phyloP scores from a whole-genome alignment of 1,284 basidiomycete genomes.

The Gymnopus androsaceus region DNA sequence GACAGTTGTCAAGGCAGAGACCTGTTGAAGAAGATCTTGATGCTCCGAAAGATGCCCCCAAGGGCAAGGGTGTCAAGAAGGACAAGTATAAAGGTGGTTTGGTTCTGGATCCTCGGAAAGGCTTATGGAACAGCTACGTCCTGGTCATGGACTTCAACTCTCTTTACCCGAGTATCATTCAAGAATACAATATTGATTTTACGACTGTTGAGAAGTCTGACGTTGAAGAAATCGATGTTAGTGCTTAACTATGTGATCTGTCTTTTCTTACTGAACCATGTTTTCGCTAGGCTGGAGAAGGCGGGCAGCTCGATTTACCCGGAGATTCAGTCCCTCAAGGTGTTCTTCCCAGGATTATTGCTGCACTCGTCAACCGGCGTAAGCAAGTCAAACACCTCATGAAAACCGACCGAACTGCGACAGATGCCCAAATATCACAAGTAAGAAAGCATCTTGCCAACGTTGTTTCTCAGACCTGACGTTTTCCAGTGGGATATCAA shows the following conservation, averaged over 20 bases:
- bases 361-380: slow-evolving; percentile 89
- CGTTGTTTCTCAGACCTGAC: background rate
- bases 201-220: slow-evolving; percentile 86
- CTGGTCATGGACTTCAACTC: slow-evolving; percentile 99
- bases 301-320: slow-evolving; percentile 90
- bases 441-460: slow-evolving; percentile 45
- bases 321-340: slow-evolving; percentile 76
- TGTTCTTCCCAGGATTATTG: slow-evolving; percentile 93
- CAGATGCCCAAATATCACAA: slow-evolving; percentile 82
- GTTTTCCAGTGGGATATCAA: slow-evolving; percentile 88
- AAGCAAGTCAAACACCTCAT: slow-evolving; percentile 92
- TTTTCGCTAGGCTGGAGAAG: slow-evolving; percentile 65
- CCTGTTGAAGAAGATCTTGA: slow-evolving; percentile 62
- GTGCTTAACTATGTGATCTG: too few species aligned
- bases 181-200: slow-evolving; percentile 99
- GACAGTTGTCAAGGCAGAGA: slow-evolving; percentile 56
- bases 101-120: slow-evolving; percentile 96
- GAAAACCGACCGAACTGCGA: slow-evolving; percentile 86
- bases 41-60: slow-evolving; percentile 41
- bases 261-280: background rate
- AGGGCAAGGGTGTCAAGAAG: slow-evolving; percentile 69
- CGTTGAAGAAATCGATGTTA: slow-evolving; percentile 56
- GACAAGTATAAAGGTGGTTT: slow-evolving; percentile 99
- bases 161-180: slow-evolving; percentile 98
- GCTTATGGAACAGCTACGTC: slow-evolving; percentile 96